Percentiles rank a stretch among this genome's conserved stretches.
phyloP scores from a whole-genome alignment of 768 basidiomycete genomes.

The Imleria badia region DNA sequence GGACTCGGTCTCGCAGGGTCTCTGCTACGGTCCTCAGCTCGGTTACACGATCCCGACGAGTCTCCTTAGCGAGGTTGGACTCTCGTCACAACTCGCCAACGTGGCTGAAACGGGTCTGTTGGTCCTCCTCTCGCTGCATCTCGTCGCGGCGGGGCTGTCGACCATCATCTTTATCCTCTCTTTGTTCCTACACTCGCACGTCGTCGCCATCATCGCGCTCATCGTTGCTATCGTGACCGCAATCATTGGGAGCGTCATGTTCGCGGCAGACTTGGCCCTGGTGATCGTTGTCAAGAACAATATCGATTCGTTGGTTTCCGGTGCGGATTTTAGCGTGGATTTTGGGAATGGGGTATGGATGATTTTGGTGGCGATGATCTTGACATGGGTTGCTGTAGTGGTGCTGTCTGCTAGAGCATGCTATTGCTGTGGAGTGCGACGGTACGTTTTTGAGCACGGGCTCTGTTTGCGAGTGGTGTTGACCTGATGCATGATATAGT shows the following conservation, averaged over 20 bases:
- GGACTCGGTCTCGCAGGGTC: conserved; percentile 22
- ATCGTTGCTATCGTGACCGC: conserved; percentile 56
- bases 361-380: conserved; percentile 52
- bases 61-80: conserved; percentile 41
- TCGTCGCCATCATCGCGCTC: conserved; percentile 56
- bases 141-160: conserved; percentile 59
- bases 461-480: background rate
- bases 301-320: conserved; percentile 37
- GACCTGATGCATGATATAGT: conserved; percentile 8
- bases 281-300: conserved; percentile 51
- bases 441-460: conserved; percentile 21
- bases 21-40: conserved; percentile 62
- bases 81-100: conserved; percentile 45
- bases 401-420: conserved; percentile 64
- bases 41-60: conserved; percentile 64
- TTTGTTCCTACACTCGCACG: conserved; percentile 59
- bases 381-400: conserved; percentile 61
- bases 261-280: conserved; percentile 63
- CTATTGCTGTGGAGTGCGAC: conserved; percentile 64
- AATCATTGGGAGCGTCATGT: conserved; percentile 51
- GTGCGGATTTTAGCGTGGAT: conserved; percentile 42
- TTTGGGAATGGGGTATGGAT: conserved; percentile 79
- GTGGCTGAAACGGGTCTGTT: conserved; percentile 51
- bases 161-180: conserved; percentile 52
- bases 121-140: conserved; percentile 65